These are phyloP conservation scores for Aspergillus pseudonomiae DNA, from an alignment of 2,329 filamentous ascomycete genomes.

Conservation along the genomic window DNA sequence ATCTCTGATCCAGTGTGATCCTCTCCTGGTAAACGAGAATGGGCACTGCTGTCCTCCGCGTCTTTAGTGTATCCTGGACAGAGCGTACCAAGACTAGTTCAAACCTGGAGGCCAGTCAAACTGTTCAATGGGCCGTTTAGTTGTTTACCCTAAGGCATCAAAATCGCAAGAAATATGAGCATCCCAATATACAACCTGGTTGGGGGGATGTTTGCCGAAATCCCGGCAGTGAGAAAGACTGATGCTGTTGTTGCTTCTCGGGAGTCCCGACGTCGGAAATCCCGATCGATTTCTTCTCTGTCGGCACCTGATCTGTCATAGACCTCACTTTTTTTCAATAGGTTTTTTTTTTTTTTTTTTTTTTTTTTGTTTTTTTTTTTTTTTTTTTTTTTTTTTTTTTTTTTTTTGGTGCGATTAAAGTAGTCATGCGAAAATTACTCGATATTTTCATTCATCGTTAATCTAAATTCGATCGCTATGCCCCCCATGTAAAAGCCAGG, in stretches of 20 bases:
- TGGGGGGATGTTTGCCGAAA: background rate
- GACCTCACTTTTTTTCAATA: background rate
- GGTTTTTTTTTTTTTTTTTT: too few species aligned
- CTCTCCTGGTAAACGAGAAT: background rate
- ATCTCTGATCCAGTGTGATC: background rate
- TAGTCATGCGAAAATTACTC: background rate
- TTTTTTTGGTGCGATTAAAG: background rate
- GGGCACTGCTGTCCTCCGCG: background rate
- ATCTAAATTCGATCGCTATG: background rate
- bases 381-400: too few species aligned
- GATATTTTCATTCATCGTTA: background rate
- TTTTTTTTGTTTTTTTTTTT: too few species aligned
- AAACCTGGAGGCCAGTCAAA: too few species aligned
- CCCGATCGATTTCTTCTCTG: background rate
- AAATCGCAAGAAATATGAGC: background rate
- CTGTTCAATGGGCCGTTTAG: background rate
- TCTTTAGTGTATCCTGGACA: background rate
- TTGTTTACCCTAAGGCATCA: background rate
- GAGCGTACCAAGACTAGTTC: too few species aligned
- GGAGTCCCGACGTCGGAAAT: background rate
- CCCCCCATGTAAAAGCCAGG: background rate
- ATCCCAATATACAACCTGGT: background rate
- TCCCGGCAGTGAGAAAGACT: background rate
- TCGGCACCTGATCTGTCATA: background rate
- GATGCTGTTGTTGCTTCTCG: background rate